Evolutionary conservation across 768 basidiomycete genomes (phyloP), one percentile per base, ranked within the genome.

Genomic region (Lactifluus echinatus): DNA sequence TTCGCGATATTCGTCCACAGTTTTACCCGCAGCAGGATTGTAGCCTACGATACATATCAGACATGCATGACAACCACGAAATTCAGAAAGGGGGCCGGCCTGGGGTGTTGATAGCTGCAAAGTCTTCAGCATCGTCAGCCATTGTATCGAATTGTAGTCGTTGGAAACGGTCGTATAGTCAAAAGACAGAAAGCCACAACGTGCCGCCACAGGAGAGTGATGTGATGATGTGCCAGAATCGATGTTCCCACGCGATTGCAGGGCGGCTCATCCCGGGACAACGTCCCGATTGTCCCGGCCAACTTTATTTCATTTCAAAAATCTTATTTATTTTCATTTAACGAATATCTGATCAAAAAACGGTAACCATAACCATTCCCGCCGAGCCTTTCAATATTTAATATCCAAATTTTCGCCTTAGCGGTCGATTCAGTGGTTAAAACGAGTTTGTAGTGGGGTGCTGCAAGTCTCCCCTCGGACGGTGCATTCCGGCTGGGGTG

Each of bases 1-100:
- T 37, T 84, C 73, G 24, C 89, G 87, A 44, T 91, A 89, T 69
- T 94, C 90, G 24, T 89, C 90, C 12, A 87, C 73, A 44, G 79
- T 77, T 75, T 89, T 89, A 31, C 76, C 79, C 56, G 78, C 82
- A 34, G 74, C 68, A 36, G 80, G 80, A 71, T 86, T 91, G 76
- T 91, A 92, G 56, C 89, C 89, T 89, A 63, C 19, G 12, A 21
- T 7, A n/a, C 23, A 19, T 5, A 49, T 51, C 33, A 55, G 52
- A 55, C 21, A 31, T 12, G 39, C 8, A n/a, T 24, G 51, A 34
- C 28, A 29, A 55, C 28, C 14, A 33, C 15, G 28, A 43, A 24
- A 53, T 5, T 5, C 31, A 5, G 4, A 10, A 28, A 29, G 55
- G 21, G 23, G 12, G n/a, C 50, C 40, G 34, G 83, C 88, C 89